phyloP scores from a whole-genome alignment of 345 rosid species.

The Salix koriyanagi region DNA sequence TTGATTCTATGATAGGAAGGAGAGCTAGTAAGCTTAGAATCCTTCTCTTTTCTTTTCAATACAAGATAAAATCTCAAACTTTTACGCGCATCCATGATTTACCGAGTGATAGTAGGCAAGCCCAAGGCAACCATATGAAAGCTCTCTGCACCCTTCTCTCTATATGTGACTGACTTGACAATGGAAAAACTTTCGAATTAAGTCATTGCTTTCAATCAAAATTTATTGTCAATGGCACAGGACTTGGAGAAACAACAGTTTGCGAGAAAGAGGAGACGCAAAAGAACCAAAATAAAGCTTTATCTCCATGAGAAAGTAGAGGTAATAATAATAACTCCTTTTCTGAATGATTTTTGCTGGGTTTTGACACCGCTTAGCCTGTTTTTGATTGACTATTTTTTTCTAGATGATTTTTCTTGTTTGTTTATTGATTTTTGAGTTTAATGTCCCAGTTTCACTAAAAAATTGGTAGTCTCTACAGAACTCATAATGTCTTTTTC shows the following conservation, averaged over 20 bases:
- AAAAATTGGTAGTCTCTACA: too few species aligned
- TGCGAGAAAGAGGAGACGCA: constrained; percentile 16
- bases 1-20: constrained; percentile 4
- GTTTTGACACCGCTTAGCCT: not conserved
- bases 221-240: not conserved
- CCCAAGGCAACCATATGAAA: too few species aligned
- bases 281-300: constrained; percentile 8
- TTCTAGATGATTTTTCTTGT: not conserved
- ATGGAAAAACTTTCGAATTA: not conserved
- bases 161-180: too few species aligned
- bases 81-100: not conserved
- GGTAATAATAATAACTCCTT: constrained; percentile 13
- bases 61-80: not conserved
- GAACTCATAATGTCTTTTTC: not conserved
- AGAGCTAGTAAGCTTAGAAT: not conserved
- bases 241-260: not conserved
- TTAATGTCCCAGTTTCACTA: not conserved
- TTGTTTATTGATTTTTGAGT: not conserved
- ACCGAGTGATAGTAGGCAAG: not conserved
- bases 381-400: not conserved
- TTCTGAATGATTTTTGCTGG: not conserved
- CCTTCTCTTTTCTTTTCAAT: not conserved
- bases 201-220: not conserved
- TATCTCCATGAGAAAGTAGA: constrained; percentile 29
- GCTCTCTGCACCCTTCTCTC: not conserved